phyloP scores from a whole-genome alignment of 31 red algal genomes.

The Odonthalia washingtoniensis region DNA sequence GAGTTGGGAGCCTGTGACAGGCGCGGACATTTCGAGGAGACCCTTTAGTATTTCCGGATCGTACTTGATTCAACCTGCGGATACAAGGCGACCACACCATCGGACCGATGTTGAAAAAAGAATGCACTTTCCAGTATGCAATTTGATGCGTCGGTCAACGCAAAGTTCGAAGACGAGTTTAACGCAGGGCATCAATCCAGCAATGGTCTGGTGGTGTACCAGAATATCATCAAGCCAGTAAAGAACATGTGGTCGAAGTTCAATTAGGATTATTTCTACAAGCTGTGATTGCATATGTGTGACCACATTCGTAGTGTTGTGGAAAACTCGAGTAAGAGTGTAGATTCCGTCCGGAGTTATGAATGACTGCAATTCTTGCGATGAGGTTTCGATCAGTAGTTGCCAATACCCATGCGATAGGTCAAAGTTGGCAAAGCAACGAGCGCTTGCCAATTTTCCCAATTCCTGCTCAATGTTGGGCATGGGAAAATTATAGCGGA shows the following conservation, averaged over 20 bases:
- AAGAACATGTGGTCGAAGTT: background rate
- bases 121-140: slow-evolving; percentile 14
- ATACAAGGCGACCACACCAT: slow-evolving; percentile 30
- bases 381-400: background rate
- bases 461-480: background rate
- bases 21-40: background rate
- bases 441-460: background rate
- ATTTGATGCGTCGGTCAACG: background rate
- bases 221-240: no score
- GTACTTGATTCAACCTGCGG: slow-evolving; percentile 11
- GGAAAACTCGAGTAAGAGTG: background rate
- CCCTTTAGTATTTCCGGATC: background rate
- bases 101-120: background rate
- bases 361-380: background rate
- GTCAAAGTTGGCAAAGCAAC: background rate
- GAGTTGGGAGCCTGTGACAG: background rate
- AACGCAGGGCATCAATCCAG: background rate
- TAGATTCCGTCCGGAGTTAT: no score
- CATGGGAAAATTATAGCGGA: background rate
- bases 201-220: slow-evolving; percentile 15
- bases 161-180: slow-evolving; percentile 1
- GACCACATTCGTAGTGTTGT: background rate
- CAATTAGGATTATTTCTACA: background rate
- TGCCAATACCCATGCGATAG: background rate
- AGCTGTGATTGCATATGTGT: background rate